Base-by-base conservation (phyloP, 345 rosid genomes). In the Schrenkiella parvula region DNA sequence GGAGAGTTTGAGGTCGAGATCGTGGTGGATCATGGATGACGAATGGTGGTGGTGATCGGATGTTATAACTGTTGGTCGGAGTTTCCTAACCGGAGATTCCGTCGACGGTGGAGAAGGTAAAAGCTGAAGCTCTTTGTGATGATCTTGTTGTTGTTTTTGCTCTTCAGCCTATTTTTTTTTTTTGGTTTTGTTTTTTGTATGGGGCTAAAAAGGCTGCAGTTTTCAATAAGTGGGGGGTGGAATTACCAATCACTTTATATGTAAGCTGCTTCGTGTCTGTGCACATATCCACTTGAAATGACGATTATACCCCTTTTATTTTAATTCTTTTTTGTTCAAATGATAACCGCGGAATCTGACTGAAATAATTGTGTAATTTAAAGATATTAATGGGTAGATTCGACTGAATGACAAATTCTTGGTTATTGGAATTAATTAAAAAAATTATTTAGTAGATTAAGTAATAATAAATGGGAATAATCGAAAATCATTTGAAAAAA, bases 1-100 rank as follows among this genome's bases (percentile, higher is more conserved):
- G 8, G 99, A 91, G 28, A 95, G 84, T 50, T 95, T 92, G 39
- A 91, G 73, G 90, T 95, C 99, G 0, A 91, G 80, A 56, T 76
- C 80, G 81, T 26, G 95, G 83, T 23, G 97, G 88, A 57, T 64
- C 80, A 37, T 79, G 56, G 77, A 72, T 17, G 87, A 73, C 64
- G 75, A 62, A 32, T 51, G 37, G 55, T 66, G n/a, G n/a, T n/a
- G 41, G 42, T 46, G 63, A 14, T 64, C 71, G 15, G 74, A 42
- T 38, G 78, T 39, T 21, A 17, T 38, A 39, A 69, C 14, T n/a
- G 75, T 55, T 46, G 43, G 32, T 29, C 52, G 65, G 44, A 55
- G 46, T 70, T 70, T 63, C 8, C 71, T 76, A 3, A 28, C 41
- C 22, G 75, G 61, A 70, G 66, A 70, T 21, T 76, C 75, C 14